These are phyloP conservation scores for Leishmania tropica DNA, from an alignment of 208 protist genomes.

Conservation along the genomic window DNA sequence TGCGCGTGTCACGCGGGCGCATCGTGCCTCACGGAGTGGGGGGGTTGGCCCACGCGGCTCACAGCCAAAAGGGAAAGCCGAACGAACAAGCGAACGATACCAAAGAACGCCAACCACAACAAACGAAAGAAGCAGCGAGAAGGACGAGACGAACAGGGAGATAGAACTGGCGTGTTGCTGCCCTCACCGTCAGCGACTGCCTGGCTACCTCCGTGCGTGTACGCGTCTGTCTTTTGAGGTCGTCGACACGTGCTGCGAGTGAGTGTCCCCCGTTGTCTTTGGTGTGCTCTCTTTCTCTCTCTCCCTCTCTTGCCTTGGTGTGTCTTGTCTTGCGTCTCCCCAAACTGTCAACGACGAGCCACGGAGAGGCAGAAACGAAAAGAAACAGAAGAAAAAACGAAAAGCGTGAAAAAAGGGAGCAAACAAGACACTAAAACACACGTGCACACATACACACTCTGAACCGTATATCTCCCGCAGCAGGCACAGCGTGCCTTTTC, in stretches of 20 bases:
- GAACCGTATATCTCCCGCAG: neutral
- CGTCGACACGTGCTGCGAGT: neutral
- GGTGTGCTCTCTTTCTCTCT: neutral
- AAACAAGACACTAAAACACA: neutral
- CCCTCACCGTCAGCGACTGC: neutral
- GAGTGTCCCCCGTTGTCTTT: neutral
- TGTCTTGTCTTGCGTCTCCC: neutral
- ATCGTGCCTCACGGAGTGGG: neutral
- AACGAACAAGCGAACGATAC: neutral
- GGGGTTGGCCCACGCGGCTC: neutral
- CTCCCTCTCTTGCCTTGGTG: neutral
- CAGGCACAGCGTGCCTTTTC: neutral
- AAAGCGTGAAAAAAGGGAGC: neutral
- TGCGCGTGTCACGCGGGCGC: neutral
- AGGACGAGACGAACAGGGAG: neutral
- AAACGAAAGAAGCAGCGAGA: neutral
- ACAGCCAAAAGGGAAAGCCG: neutral
- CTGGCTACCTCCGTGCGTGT: neutral
- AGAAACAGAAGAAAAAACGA: no score
- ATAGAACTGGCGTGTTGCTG: neutral
- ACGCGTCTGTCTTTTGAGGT: neutral
- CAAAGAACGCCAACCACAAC: neutral
- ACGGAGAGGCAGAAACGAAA: neutral
- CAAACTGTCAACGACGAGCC: neutral
- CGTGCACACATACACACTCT: neutral